These are phyloP conservation scores for Amniculicola lignicola DNA, from an alignment of 495 filamentous ascomycete species.

Conservation along the genomic window DNA sequence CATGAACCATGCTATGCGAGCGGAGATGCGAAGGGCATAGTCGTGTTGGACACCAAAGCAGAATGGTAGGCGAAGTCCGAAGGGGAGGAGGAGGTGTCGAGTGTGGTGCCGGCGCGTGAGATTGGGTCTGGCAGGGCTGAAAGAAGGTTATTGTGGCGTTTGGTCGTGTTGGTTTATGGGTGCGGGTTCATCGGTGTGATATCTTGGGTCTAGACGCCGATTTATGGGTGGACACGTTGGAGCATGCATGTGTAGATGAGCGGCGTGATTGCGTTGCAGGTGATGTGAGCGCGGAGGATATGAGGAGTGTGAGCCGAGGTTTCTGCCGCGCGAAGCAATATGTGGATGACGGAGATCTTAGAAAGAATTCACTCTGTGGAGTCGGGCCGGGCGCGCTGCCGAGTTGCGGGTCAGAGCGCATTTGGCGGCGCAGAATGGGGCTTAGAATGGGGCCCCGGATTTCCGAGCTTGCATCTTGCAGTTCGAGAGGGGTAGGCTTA, in stretches of 20 bases:
- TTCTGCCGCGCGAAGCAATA: neutral
- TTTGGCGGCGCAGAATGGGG: too few relatives aligned
- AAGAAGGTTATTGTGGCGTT: slow-evolving; percentile 28
- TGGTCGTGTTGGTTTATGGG: neutral
- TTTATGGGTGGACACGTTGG: too few relatives aligned
- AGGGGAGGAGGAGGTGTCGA: slow-evolving; percentile 1
- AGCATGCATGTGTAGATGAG: too few relatives aligned
- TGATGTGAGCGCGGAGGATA: neutral
- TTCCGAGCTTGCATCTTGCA: too few relatives aligned
- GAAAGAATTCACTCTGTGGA: slow-evolving; percentile 20
- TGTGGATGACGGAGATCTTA: slow-evolving; percentile 17
- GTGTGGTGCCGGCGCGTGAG: slow-evolving; percentile 8
- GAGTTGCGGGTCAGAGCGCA: too few relatives aligned
- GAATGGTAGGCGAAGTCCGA: slow-evolving; percentile 32
- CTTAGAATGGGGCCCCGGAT: too few relatives aligned
- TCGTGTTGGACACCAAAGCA: too few relatives aligned
- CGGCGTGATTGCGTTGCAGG: neutral
- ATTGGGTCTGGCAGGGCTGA: slow-evolving; percentile 21
- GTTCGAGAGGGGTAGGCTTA: too few relatives aligned
- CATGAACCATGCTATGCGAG: too few relatives aligned
- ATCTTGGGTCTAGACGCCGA: too few relatives aligned
- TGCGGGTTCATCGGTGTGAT: neutral
- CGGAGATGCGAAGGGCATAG: too few relatives aligned
- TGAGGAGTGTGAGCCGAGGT: neutral
- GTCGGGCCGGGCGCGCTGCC: too few relatives aligned